Conservation (phyloP, 177 flowering plant species). For the Vitis hybrid region DNA sequence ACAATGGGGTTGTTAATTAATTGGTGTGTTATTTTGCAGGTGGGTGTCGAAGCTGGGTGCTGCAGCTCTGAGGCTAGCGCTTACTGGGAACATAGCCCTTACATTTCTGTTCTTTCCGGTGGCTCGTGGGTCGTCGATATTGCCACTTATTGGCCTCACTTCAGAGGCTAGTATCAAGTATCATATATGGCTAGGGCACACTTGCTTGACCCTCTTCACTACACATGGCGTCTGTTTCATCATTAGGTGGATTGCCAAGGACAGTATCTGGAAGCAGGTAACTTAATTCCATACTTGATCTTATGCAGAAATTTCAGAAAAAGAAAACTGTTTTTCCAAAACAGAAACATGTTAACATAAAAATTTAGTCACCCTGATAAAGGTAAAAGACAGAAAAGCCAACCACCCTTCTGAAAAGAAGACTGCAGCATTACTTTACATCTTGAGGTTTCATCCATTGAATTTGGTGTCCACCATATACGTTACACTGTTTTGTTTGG, state of each 20-base stretch:
- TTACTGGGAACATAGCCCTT: slow-evolving; percentile 36
- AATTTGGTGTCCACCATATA: too few species aligned
- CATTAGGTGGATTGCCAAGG: slow-evolving; percentile 23
- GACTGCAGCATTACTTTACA: too few species aligned
- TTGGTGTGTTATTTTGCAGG: slow-evolving; percentile 16
- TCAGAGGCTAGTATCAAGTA: slow-evolving; percentile 45
- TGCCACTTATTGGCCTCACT: slow-evolving; percentile 36
- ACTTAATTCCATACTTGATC: too few species aligned
- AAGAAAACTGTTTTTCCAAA: too few species aligned
- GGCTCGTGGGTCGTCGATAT: slow-evolving; percentile 32
- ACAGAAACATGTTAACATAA: too few species aligned
- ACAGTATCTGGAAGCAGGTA: too few species aligned
- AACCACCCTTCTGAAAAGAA: too few species aligned
- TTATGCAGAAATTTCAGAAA: too few species aligned
- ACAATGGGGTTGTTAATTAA: not conserved
- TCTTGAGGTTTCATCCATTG: too few species aligned
- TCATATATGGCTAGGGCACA: slow-evolving; percentile 45
- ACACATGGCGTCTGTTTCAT: slow-evolving; percentile 33
- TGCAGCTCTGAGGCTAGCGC: slow-evolving; percentile 24
- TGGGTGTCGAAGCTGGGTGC: slow-evolving; percentile 33
- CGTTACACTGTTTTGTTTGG: too few species aligned
- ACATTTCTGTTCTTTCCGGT: slow-evolving; percentile 54
- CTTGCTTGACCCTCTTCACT: slow-evolving; percentile 26
- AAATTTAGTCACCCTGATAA: too few species aligned
- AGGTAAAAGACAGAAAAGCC: too few species aligned